A percentile compares a stretch with the other conserved stretches of the same genome.
Evolutionary conservation across 139 green algal genomes (phyloP).

Genomic region (Haematococcus lacustris): DNA sequence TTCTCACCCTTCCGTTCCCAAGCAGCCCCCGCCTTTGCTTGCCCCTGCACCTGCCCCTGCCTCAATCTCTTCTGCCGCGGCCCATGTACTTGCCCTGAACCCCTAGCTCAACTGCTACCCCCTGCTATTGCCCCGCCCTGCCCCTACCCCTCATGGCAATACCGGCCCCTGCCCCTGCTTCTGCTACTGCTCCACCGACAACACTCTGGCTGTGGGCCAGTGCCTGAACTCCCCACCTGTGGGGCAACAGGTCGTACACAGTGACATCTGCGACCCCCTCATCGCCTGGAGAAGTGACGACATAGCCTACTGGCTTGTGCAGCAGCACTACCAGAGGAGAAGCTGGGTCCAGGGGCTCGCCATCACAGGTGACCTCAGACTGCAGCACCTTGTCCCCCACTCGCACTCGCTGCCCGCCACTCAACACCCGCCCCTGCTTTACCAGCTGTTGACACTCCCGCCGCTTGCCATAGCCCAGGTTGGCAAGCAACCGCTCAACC

Average conservation of each 20-base stretch:
- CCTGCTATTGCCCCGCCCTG: too few relatives aligned
- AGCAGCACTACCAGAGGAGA: constrained; percentile 32
- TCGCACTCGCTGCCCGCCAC: constrained; percentile 13
- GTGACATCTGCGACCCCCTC: constrained; percentile 30
- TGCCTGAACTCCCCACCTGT: constrained; percentile 22
- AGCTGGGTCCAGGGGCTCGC: constrained; percentile 38
- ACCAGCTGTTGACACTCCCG: constrained; percentile 31
- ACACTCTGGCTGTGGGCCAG: neutral
- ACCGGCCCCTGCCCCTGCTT: neutral
- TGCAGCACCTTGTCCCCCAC: constrained; percentile 43
- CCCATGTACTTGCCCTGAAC: neutral
- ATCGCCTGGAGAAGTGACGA: constrained; percentile 46
- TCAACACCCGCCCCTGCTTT: constrained; percentile 13
- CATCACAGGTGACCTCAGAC: constrained; percentile 32
- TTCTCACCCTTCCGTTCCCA: too few relatives aligned
- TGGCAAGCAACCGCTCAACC: constrained; percentile 46
- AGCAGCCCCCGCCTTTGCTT: neutral
- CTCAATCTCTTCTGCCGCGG: neutral
- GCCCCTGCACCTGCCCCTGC: neutral
- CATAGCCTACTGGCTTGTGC: constrained; percentile 50
- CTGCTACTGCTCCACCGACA: neutral
- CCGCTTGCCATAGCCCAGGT: constrained; percentile 48
- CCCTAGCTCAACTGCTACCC: too few relatives aligned
- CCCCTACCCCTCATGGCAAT: too few relatives aligned
- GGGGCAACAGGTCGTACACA: constrained; percentile 56